These are phyloP conservation scores for Paramecium biaurelia DNA, from an alignment of 73 alveolate species.

Conservation along the genomic window DNA sequence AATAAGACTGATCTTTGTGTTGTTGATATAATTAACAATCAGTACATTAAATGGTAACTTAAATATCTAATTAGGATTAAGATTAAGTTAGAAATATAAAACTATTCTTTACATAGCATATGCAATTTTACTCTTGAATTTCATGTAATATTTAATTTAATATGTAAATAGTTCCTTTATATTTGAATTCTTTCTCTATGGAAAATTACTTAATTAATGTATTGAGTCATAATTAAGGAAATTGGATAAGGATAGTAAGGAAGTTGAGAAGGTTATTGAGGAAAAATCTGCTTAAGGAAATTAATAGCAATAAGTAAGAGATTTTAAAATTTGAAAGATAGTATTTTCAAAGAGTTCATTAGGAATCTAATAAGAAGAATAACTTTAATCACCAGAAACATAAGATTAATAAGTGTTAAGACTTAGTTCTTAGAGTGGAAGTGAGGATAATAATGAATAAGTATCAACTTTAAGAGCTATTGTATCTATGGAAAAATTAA, in stretches of 20 bases:
- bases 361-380: not conserved
- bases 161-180: not conserved
- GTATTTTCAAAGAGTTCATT: not conserved
- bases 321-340: not conserved
- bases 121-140: not conserved
- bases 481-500: not conserved
- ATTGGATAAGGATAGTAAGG: not conserved
- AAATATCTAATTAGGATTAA: not conserved
- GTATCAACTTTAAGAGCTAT: not conserved
- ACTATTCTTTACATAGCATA: not conserved
- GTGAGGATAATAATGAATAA: not conserved
- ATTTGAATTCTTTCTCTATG: slow-evolving; percentile 19
- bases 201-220: not conserved
- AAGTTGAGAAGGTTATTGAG: not conserved
- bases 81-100: not conserved
- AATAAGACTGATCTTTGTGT: not conserved
- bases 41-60: slow-evolving; percentile 27
- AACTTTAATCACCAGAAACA: not conserved
- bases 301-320: not conserved
- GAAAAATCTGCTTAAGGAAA: not conserved
- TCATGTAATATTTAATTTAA: not conserved
- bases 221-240: not conserved
- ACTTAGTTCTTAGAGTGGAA: not conserved
- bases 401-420: not conserved
- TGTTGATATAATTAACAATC: not conserved